A percentile compares a stretch with the other conserved stretches of the same genome.
phyloP scores from a whole-genome alignment of 495 filamentous ascomycete genomes.

The Endocarpon pusillum region DNA sequence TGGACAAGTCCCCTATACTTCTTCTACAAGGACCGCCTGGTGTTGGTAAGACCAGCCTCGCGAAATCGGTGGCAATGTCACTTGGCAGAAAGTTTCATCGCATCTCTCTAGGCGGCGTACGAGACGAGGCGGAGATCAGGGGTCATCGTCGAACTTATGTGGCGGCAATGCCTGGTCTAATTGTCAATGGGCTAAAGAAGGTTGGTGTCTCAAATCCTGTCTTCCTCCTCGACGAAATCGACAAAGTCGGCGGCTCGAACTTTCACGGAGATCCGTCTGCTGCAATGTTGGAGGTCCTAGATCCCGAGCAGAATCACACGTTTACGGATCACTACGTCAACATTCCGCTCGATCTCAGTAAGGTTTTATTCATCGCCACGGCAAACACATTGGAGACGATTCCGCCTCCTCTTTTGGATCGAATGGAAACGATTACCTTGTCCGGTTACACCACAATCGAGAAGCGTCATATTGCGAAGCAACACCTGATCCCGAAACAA shows the following conservation, averaged over 20 bases:
- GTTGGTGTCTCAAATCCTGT: constrained; percentile 93
- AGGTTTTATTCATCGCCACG: constrained; percentile 96
- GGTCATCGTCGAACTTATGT: constrained; percentile 95
- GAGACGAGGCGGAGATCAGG: constrained; percentile 93
- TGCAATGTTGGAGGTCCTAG: constrained; percentile 97
- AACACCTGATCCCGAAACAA: constrained; percentile 90
- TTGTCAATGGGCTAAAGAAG: constrained; percentile 90
- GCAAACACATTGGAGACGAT: constrained; percentile 95
- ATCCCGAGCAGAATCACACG: constrained; percentile 91
- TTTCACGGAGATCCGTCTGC: constrained; percentile 94
- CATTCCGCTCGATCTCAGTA: constrained; percentile 89
- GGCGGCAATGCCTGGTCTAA: constrained; percentile 91
- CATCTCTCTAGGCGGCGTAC: constrained; percentile 88
- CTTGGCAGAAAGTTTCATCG: constrained; percentile 92
- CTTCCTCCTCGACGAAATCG: constrained; percentile 93
- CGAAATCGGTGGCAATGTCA: constrained; percentile 81
- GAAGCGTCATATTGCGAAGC: constrained; percentile 87
- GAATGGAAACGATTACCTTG: constrained; percentile 88
- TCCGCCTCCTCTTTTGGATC: constrained; percentile 80
- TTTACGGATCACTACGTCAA: constrained; percentile 96
- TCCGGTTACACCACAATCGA: constrained; percentile 96
- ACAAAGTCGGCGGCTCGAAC: constrained; percentile 86
- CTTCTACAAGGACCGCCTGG: constrained; percentile 89
- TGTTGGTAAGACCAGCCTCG: constrained; percentile 89
- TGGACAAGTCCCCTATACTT: constrained; percentile 91